A percentile compares a stretch with the other conserved stretches of the same genome.
Evolutionary conservation across 2,329 filamentous ascomycete species (phyloP).

Genomic region (Exophiala sp.): DNA sequence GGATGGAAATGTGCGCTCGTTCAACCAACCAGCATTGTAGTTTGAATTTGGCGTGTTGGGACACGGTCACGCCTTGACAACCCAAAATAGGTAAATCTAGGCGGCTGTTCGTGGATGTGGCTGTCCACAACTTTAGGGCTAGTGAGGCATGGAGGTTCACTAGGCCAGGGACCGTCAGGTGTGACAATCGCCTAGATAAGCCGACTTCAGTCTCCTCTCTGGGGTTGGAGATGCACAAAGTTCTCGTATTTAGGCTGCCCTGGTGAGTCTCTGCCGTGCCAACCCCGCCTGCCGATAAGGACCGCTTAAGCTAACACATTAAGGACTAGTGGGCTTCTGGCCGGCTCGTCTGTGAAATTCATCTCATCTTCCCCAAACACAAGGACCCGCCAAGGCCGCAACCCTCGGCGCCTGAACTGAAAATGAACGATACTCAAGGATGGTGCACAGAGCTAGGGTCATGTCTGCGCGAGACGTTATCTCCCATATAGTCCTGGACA

Average conservation of each 20-base stretch:
- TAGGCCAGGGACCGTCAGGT: background rate
- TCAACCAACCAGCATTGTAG: background rate
- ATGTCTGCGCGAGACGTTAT: background rate
- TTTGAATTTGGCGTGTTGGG: background rate
- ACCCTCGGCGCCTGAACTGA: background rate
- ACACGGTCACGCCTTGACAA: background rate
- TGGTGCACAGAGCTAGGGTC: background rate
- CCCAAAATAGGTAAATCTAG: conserved; percentile 9
- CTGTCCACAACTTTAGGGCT: background rate
- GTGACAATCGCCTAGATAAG: conserved; percentile 6
- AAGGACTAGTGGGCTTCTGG: conserved; percentile 5
- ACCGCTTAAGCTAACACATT: conserved; percentile 14
- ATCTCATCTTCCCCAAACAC: conserved; percentile 1
- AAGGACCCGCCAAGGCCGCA: background rate
- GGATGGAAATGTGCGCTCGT: background rate
- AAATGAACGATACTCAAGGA: background rate
- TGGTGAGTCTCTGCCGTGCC: background rate
- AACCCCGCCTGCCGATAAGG: conserved; percentile 1
- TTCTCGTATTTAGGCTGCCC: background rate
- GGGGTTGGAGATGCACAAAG: background rate
- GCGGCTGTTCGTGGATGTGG: background rate
- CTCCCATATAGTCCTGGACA: conserved; percentile 8
- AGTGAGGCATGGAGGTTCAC: background rate
- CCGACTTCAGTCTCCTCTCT: background rate
- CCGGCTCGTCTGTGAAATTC: background rate